These are phyloP conservation scores for Vitis riparia DNA, from an alignment of 164 flowering plant genomes.

Conservation along the genomic window DNA sequence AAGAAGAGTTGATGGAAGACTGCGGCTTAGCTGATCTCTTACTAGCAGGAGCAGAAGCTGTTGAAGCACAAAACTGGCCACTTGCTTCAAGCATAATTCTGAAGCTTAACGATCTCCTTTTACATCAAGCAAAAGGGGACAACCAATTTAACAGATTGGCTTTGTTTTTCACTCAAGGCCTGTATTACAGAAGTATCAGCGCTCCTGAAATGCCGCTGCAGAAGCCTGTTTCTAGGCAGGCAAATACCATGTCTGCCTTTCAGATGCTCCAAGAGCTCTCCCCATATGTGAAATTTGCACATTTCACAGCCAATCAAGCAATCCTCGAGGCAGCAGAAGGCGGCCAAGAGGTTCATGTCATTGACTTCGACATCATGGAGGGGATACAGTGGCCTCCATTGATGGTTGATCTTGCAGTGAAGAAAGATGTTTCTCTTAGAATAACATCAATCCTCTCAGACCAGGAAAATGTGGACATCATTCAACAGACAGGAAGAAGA, in stretches of 20 bases:
- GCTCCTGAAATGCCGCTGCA: not conserved
- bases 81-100: conserved; percentile 14
- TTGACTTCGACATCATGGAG: conserved; percentile 42
- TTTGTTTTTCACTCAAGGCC: conserved; percentile 36
- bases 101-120: conserved; percentile 18
- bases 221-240: not conserved
- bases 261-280: conserved; percentile 38
- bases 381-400: conserved; percentile 48
- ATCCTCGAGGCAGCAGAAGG: conserved; percentile 37
- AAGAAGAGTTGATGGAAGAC: conserved; percentile 14
- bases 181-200: conserved; percentile 17
- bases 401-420: conserved; percentile 34
- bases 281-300: conserved; percentile 40
- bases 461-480: not conserved
- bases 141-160: conserved; percentile 26
- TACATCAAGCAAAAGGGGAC: conserved; percentile 3
- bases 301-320: conserved; percentile 48
- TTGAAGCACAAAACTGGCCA: conserved; percentile 26
- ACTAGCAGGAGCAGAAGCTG: conserved; percentile 35
- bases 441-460: conserved; percentile 29
- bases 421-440: conserved; percentile 23
- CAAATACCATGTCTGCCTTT: conserved; percentile 20
- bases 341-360: conserved; percentile 22
- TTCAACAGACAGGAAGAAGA: conserved; percentile 31
- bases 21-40: conserved; percentile 30